Percentiles rank a stretch among this genome's conserved stretches.
phyloP scores from a whole-genome alignment of 768 basidiomycete genomes.

The Mycena rosella region DNA sequence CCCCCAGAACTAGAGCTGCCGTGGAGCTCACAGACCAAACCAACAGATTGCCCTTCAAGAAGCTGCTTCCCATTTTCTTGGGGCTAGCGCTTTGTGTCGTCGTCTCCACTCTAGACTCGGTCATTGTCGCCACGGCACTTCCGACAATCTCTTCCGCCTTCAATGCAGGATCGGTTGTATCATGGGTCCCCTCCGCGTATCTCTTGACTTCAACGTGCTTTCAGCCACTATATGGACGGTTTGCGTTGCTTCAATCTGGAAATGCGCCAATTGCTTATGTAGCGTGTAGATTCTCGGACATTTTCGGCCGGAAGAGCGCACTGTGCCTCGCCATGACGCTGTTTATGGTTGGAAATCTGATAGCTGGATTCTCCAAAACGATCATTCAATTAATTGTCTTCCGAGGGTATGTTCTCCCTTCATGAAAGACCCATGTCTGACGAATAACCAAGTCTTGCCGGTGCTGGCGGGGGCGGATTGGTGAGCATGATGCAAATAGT shows the following conservation, averaged over 20 bases:
- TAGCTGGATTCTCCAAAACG: slow-evolving; percentile 72
- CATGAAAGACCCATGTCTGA: not conserved
- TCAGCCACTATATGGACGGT: slow-evolving; percentile 70
- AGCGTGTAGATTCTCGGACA: slow-evolving; percentile 62
- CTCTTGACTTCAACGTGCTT: slow-evolving; percentile 76
- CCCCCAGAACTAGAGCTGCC: not conserved
- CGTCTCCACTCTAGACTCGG: slow-evolving; percentile 75
- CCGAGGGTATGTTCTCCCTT: slow-evolving; percentile 53
- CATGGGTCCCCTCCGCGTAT: slow-evolving; percentile 83
- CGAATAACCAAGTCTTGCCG: slow-evolving; percentile 55
- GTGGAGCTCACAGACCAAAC: slow-evolving; percentile 76
- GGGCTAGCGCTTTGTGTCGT: slow-evolving; percentile 72
- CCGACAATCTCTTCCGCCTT: slow-evolving; percentile 78
- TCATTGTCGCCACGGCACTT: slow-evolving; percentile 79
- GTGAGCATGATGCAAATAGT: slow-evolving; percentile 79
- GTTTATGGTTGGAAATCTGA: slow-evolving; percentile 75
- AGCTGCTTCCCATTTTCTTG: slow-evolving; percentile 71
- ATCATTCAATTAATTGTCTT: slow-evolving; percentile 79
- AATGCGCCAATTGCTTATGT: not conserved
- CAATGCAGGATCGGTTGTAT: slow-evolving; percentile 70
- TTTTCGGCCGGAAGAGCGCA: slow-evolving; percentile 74
- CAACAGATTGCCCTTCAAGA: slow-evolving; percentile 75
- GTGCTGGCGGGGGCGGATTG: slow-evolving; percentile 79
- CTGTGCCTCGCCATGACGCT: slow-evolving; percentile 68
- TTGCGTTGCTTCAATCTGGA: too few species aligned